These are phyloP conservation scores for Pythium rishiriense DNA, from an alignment of 352 stramenopile genomes.

Conservation along the genomic window DNA sequence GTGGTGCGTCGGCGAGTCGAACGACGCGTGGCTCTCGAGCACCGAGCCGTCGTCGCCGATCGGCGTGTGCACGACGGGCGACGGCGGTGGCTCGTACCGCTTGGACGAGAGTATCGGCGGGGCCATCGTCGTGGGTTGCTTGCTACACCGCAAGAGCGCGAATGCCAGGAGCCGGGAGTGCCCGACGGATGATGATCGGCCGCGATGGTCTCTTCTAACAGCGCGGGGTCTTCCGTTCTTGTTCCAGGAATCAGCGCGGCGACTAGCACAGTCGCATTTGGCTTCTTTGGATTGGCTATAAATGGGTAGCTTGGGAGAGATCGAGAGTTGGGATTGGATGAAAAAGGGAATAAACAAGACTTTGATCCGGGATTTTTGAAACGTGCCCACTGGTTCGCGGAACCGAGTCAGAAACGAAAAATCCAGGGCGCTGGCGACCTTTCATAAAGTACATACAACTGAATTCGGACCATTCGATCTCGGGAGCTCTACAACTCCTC, in stretches of 20 bases:
- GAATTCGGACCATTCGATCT: too few relatives aligned
- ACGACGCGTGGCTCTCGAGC: slow-evolving; percentile 10
- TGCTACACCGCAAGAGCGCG: not conserved
- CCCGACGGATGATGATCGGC: too few relatives aligned
- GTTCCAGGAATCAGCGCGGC: not conserved
- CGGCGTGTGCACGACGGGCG: slow-evolving; percentile 24
- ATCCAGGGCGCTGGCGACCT: too few relatives aligned
- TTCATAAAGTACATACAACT: too few relatives aligned
- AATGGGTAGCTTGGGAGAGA: too few relatives aligned
- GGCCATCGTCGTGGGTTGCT: not conserved
- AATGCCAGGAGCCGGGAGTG: not conserved
- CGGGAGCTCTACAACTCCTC: too few relatives aligned
- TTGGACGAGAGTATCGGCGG: not conserved
- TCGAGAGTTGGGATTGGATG: too few relatives aligned
- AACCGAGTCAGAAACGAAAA: too few relatives aligned
- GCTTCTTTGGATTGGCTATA: not conserved
- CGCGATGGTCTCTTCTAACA: too few relatives aligned
- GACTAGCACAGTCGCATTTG: not conserved
- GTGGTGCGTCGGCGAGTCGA: slow-evolving; percentile 12
- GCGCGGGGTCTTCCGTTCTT: not conserved
- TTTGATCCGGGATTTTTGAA: too few relatives aligned
- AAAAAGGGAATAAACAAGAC: too few relatives aligned
- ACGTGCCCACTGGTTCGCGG: too few relatives aligned
- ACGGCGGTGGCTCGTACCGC: slow-evolving; percentile 3
- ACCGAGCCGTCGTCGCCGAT: slow-evolving; percentile 16